A percentile compares a stretch with the other conserved stretches of the same genome.
Conservation (phyloP, 2,329 filamentous ascomycete genomes). For the Aspergillus sp. region DNA sequence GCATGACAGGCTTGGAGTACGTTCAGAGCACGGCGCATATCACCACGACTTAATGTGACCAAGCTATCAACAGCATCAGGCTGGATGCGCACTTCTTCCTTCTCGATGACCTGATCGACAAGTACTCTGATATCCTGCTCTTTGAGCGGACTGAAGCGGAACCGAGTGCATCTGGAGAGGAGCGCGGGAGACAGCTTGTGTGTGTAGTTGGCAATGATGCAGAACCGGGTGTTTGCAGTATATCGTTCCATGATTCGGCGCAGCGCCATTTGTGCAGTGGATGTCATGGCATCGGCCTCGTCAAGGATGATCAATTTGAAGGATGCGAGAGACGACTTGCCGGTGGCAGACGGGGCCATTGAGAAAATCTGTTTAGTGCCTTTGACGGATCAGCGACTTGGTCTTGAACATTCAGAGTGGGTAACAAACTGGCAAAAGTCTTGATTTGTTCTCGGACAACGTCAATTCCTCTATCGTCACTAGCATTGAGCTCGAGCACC, state of each 20-base stretch:
- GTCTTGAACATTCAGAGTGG: not conserved
- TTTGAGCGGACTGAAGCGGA: constrained; percentile 92
- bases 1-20: constrained; percentile 96
- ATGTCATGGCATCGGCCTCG: constrained; percentile 99
- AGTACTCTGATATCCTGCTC: constrained; percentile 81
- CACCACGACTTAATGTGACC: constrained; percentile 86
- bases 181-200: constrained; percentile 95
- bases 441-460: constrained; percentile 99
- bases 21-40: constrained; percentile 94
- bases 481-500: constrained; percentile 97
- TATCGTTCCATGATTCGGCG: constrained; percentile 99
- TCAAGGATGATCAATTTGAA: constrained; percentile 98
- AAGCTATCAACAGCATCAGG: constrained; percentile 80
- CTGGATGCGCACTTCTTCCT: constrained; percentile 84
- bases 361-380: constrained; percentile 94
- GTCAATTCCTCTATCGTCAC: constrained; percentile 95
- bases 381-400: constrained; percentile 19
- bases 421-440: constrained; percentile 77
- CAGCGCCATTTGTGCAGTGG: constrained; percentile 95
- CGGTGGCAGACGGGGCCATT: constrained; percentile 55
- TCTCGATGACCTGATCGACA: constrained; percentile 86
- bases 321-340: constrained; percentile 62
- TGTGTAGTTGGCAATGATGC: constrained; percentile 98
- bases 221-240: constrained; percentile 95
- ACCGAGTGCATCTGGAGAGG: constrained; percentile 89